Evolutionary conservation across 805 yeast genomes (phyloP).

Genomic region (Saturnispora halmiae): DNA sequence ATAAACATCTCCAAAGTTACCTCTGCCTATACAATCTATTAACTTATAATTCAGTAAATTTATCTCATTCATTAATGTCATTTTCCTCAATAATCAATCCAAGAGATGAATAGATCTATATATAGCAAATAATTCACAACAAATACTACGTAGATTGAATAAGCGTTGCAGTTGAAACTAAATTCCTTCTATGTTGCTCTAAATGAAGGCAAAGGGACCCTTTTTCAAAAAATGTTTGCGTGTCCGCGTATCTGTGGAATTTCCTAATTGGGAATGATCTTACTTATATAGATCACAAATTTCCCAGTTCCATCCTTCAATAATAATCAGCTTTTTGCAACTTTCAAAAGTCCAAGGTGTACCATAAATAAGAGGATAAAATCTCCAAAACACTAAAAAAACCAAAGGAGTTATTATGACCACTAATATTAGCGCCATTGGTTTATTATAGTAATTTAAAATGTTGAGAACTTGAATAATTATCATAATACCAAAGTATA

Average conservation of each 20-base stretch:
- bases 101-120: neutral
- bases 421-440: slow-evolving; percentile 25
- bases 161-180: neutral
- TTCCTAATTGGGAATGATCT: neutral
- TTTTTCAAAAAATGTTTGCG: neutral
- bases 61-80: neutral
- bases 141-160: neutral
- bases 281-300: slow-evolving; percentile 10
- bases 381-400: slow-evolving; percentile 23
- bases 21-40: slow-evolving; percentile 62
- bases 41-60: slow-evolving; percentile 21
- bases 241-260: neutral
- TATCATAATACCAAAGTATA: slow-evolving; percentile 40
- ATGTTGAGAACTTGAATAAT: slow-evolving; percentile 38
- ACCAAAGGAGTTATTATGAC: slow-evolving; percentile 17
- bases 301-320: slow-evolving; percentile 14
- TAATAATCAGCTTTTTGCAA: slow-evolving; percentile 27
- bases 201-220: neutral
- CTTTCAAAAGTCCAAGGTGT: slow-evolving; percentile 34
- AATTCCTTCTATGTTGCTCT: neutral
- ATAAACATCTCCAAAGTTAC: slow-evolving; percentile 83
- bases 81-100: too few species aligned
- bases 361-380: slow-evolving; percentile 40
- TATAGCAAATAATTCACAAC: neutral
- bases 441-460: slow-evolving; percentile 25